Evolutionary conservation across 768 basidiomycete species (phyloP).

Genomic region (Crassisporium funariophilum): DNA sequence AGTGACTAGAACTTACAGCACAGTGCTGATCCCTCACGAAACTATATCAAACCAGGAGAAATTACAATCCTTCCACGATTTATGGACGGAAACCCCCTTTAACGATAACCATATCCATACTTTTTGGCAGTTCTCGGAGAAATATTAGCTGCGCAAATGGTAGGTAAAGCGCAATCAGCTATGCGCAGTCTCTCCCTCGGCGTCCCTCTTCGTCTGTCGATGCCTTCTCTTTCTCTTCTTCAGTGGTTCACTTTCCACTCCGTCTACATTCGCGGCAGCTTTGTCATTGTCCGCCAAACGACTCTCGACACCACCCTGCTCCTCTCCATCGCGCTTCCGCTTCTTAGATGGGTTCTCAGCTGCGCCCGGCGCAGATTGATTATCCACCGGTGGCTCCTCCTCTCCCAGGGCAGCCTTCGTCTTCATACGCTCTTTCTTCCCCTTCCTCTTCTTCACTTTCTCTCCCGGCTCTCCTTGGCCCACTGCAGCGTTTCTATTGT

Average conservation of each 20-base stretch:
- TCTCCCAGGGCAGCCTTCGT: slow-evolving; percentile 38
- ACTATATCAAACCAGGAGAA: no score
- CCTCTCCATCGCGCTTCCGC: slow-evolving; percentile 30
- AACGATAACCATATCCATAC: no score
- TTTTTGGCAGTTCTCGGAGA: no score
- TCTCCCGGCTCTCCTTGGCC: slow-evolving; percentile 20
- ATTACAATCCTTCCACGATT: no score
- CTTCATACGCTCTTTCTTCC: slow-evolving; percentile 69
- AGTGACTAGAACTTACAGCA: no score
- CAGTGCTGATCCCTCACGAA: no score
- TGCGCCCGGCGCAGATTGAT: neutral
- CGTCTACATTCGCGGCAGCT: slow-evolving; percentile 6
- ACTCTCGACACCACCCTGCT: slow-evolving; percentile 10
- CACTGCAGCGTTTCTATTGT: slow-evolving; percentile 14
- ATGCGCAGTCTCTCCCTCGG: slow-evolving; percentile 19
- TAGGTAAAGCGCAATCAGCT: no score
- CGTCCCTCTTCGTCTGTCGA: slow-evolving; percentile 24
- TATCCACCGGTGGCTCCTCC: slow-evolving; percentile 29
- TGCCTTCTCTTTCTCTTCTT: slow-evolving; percentile 40
- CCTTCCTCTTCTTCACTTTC: slow-evolving; percentile 62
- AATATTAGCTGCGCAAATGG: no score
- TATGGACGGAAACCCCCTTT: no score
- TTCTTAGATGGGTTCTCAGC: slow-evolving; percentile 40
- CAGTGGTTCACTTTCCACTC: slow-evolving; percentile 19
- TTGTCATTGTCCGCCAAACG: neutral